Base-by-base conservation (phyloP, 768 basidiomycete species). In the Rickenella mellea region DNA sequence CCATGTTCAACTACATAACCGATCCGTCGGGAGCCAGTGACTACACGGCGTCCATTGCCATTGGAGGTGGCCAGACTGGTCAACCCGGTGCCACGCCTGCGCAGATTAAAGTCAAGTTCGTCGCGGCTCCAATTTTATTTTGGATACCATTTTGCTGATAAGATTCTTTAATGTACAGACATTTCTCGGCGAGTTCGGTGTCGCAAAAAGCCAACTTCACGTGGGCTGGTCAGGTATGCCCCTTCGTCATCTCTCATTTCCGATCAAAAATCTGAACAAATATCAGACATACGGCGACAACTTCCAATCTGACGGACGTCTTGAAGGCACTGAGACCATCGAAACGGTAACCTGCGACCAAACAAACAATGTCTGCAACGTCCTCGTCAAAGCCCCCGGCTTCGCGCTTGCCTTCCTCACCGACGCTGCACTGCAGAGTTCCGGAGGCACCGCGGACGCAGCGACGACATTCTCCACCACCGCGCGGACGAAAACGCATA, bases 331-430 rank as follows among this genome's bases (percentile, higher is more conserved):
- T 0, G 64, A 76, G 33, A 55, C 69, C 41, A 68, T 88, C 8
- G 63, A 72, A 44, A 79, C 73, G 0, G 68, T 89, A 26, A 49
- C 58, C 11, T 92, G 88, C 52, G 68, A 82, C 53, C 60, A 65
- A 26, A 55, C 56, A 5, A 61, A 63, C 41, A 72, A 74, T 50
- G 63, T 64, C 0, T 89, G 87, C 57, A 49, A 58, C 19, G 65
- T 89, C 38, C 67, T 67, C 6, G 74, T 89, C 33, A 70, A 73
- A 25, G 81, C 83, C 0, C 86, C 88, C 0, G 75, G 75, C 28
- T 78, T 83, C 47, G 84, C 84, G 1, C 67, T 90, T 32, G 81
- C 89, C 43, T 86, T 85, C 66, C 62, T 89, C 27, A 71, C 64
- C 4, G 58, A 66, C 40, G 45, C 56, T 20, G 67, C 71, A 4